phyloP scores from a whole-genome alignment of 148 eudicot species.

The Silene latifolia region DNA sequence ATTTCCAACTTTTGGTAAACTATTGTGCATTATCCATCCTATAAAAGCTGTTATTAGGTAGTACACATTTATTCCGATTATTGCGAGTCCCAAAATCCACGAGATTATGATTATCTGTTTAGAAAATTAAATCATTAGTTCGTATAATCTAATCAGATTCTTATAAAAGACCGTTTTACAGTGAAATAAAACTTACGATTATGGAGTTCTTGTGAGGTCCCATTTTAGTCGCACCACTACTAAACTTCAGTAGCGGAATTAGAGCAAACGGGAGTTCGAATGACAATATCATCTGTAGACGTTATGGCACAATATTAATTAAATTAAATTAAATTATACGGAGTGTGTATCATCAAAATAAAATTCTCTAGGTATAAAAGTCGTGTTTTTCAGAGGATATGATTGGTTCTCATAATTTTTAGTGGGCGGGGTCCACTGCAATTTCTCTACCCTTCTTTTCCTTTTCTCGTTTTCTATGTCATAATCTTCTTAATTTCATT shows the following conservation, averaged over 20 bases:
- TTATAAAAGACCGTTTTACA: background rate
- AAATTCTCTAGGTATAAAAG: too few species aligned
- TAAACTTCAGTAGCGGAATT: conserved; percentile 94
- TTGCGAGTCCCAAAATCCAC: conserved; percentile 74
- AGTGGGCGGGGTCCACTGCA: too few species aligned
- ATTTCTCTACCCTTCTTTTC: too few species aligned
- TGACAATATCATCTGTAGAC: conserved; percentile 76
- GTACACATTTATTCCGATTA: conserved; percentile 84
- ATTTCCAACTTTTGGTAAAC: conserved; percentile 63
- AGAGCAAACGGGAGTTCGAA: conserved; percentile 95
- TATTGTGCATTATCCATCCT: conserved; percentile 68
- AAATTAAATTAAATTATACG: too few species aligned
- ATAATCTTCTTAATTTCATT: too few species aligned
- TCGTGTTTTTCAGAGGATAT: too few species aligned
- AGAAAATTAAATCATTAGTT: background rate
- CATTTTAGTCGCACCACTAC: conserved; percentile 74
- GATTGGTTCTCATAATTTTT: too few species aligned
- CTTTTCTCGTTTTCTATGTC: too few species aligned
- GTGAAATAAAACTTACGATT: conserved; percentile 38
- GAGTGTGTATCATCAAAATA: background rate
- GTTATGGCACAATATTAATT: background rate
- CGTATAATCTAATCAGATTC: too few species aligned
- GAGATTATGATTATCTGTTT: conserved; percentile 66
- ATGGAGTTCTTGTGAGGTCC: conserved; percentile 92
- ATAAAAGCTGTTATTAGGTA: conserved; percentile 65